Conservation (phyloP, 2,329 filamentous ascomycete species). For the Fusarium sp. region DNA sequence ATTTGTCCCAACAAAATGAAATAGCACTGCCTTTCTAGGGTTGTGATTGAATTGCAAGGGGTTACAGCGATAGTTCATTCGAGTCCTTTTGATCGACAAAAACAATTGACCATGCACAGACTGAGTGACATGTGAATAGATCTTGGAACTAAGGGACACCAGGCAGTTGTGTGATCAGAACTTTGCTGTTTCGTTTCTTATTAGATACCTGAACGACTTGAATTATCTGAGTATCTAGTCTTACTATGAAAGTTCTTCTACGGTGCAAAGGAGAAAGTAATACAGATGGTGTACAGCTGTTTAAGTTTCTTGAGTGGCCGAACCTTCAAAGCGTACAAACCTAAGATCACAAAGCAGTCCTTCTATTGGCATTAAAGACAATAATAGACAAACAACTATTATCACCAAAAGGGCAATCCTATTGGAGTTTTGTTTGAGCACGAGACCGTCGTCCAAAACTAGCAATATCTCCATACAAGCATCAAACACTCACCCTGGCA, state of each 20-base stretch:
- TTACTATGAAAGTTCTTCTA: neutral
- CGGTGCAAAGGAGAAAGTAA: neutral
- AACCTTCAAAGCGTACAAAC: neutral
- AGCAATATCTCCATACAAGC: conserved; percentile 1
- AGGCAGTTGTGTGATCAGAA: neutral
- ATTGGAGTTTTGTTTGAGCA: neutral
- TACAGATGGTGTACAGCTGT: neutral
- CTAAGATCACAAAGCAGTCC: neutral
- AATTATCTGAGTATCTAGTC: neutral
- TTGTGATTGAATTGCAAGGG: neutral
- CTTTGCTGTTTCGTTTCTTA: neutral
- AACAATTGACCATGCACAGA: neutral
- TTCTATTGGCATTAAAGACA: rapidly evolving
- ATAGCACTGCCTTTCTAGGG: neutral
- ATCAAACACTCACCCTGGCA: neutral
- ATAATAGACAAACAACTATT: rapidly evolving
- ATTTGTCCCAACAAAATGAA: conserved; percentile 18
- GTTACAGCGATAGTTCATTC: neutral
- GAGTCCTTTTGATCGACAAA: conserved; percentile 4
- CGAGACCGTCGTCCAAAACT: conserved; percentile 6
- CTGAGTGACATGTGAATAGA: neutral
- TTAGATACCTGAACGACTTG: neutral
- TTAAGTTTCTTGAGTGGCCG: neutral
- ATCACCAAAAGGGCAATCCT: rapidly evolving
- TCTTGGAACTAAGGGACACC: too few relatives aligned